phyloP scores from a whole-genome alignment of 805 yeast species.

The Tetrapisispora pingtungensis region DNA sequence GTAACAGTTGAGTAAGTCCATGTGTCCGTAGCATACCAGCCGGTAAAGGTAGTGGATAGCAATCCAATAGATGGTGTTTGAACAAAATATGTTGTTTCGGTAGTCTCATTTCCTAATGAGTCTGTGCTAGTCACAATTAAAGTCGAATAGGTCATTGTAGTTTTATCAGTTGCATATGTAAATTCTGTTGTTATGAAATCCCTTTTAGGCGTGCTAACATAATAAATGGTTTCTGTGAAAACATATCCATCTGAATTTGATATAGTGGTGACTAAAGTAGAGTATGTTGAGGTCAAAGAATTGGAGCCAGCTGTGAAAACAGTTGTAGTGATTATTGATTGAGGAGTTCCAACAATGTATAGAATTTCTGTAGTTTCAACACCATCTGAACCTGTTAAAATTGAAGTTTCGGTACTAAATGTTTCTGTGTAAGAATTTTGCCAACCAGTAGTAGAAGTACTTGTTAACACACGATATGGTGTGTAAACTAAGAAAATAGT shows the following conservation, averaged over 20 bases:
- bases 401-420: conserved; percentile 1
- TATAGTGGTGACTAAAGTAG: background rate
- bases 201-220: background rate
- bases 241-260: background rate
- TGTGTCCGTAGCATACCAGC: background rate
- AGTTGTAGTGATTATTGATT: background rate
- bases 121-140: background rate
- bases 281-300: background rate
- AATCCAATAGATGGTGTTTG: background rate
- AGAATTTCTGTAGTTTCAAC: background rate
- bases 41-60: background rate
- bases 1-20: conserved; percentile 1
- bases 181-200: background rate
- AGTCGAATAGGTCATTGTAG: background rate
- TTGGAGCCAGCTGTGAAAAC: background rate
- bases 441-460: background rate
- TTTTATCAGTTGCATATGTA: background rate
- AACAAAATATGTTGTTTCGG: background rate
- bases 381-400: conserved; percentile 2
- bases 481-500: conserved; percentile 4
- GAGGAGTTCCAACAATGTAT: background rate
- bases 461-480: background rate
- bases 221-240: background rate
- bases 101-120: background rate
- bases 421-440: background rate